These are phyloP conservation scores for Triticum dicoccoides DNA, from an alignment of 176 grass and related monocot genomes.

Conservation along the genomic window DNA sequence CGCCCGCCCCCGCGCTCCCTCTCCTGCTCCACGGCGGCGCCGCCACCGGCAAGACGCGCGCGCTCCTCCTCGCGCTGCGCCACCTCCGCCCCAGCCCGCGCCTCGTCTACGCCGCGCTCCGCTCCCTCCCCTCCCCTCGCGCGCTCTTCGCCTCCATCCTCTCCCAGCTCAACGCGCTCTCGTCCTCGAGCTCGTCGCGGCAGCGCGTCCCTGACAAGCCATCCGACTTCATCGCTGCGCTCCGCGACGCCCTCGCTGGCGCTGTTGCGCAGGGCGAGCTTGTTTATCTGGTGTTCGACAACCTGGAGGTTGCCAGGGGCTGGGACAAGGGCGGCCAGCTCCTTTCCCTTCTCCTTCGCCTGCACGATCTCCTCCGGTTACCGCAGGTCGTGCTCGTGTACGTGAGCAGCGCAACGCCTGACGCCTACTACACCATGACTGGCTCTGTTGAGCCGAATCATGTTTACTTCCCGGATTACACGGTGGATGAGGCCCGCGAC, in stretches of 20 bases:
- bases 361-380: slow-evolving; percentile 59
- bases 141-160: slow-evolving; percentile 58
- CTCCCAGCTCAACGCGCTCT: slow-evolving; percentile 44
- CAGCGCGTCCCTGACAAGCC: slow-evolving; percentile 57
- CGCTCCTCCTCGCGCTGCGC: slow-evolving; percentile 57
- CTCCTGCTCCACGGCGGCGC: slow-evolving; percentile 61
- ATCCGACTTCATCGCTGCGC: slow-evolving; percentile 62
- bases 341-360: slow-evolving; percentile 55
- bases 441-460: slow-evolving; percentile 66
- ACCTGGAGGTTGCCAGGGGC: slow-evolving; percentile 59
- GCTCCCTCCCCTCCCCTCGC: slow-evolving; percentile 56
- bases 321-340: slow-evolving; percentile 71
- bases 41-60: slow-evolving; percentile 73
- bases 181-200: slow-evolving; percentile 41
- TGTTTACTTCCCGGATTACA: slow-evolving; percentile 83
- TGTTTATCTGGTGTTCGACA: slow-evolving; percentile 84
- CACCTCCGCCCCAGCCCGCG: slow-evolving; percentile 46
- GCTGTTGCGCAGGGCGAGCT: slow-evolving; percentile 22
- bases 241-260: slow-evolving; percentile 53
- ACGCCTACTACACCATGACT: slow-evolving; percentile 70
- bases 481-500: slow-evolving; percentile 54
- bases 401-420: slow-evolving; percentile 68
- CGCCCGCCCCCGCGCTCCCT: slow-evolving; percentile 56
- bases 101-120: slow-evolving; percentile 59
- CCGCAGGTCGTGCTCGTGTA: slow-evolving; percentile 71